Percentiles rank a stretch among this genome's conserved stretches.
Conservation (phyloP, 2,329 filamentous ascomycete genomes). For the Venturia asperata region DNA sequence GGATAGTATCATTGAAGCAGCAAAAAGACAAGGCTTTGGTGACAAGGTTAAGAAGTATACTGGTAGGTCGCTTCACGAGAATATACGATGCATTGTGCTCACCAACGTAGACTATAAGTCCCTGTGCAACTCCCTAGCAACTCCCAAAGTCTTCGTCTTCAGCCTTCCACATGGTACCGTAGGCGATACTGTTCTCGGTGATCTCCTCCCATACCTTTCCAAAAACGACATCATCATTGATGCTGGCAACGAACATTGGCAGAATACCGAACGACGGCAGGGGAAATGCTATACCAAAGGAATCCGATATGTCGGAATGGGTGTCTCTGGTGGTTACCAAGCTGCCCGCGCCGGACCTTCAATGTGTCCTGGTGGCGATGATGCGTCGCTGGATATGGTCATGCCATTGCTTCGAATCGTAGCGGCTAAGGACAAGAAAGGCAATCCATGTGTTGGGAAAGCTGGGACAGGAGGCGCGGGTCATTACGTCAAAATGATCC, state of each 20-base stretch:
- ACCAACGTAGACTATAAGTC: slow-evolving; percentile 39
- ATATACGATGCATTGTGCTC: neutral
- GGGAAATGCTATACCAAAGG: slow-evolving; percentile 49
- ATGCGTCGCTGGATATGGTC: slow-evolving; percentile 49
- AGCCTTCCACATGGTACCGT: slow-evolving; percentile 44
- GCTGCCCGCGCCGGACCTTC: slow-evolving; percentile 58
- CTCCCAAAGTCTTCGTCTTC: slow-evolving; percentile 47
- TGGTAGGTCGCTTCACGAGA: slow-evolving; percentile 22
- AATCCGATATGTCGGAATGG: slow-evolving; percentile 60
- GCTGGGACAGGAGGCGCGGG: slow-evolving; percentile 58
- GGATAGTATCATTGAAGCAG: slow-evolving; percentile 37
- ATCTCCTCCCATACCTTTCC: slow-evolving; percentile 46
- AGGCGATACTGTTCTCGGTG: slow-evolving; percentile 42
- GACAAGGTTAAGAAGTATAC: slow-evolving; percentile 35
- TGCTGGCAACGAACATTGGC: slow-evolving; percentile 61
- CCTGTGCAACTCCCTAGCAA: slow-evolving; percentile 43
- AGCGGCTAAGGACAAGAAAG: slow-evolving; percentile 55
- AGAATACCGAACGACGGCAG: slow-evolving; percentile 57
- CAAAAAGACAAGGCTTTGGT: slow-evolving; percentile 35
- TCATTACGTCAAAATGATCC: slow-evolving; percentile 70
- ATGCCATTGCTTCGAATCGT: slow-evolving; percentile 56
- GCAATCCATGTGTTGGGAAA: slow-evolving; percentile 52
- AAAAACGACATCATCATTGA: slow-evolving; percentile 61
- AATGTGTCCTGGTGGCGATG: slow-evolving; percentile 59
- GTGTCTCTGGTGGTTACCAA: slow-evolving; percentile 64